A percentile compares a stretch with the other conserved stretches of the same genome.
phyloP scores from a whole-genome alignment of 1,139 yeast genomes.

The Suhomyces atakaporum region DNA sequence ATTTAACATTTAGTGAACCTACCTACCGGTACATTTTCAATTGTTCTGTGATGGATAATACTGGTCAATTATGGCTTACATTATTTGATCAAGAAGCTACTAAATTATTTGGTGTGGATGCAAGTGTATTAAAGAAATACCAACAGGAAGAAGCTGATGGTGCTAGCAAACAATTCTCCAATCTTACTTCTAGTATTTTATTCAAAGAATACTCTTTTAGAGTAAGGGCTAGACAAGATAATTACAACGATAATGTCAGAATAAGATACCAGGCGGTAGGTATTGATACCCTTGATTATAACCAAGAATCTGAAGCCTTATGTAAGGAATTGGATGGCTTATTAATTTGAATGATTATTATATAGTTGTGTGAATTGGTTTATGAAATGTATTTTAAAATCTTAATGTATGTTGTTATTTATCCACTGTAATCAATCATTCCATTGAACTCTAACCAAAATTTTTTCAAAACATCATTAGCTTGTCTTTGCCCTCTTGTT shows the following conservation, averaged over 20 bases:
- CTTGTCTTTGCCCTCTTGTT: slow-evolving; percentile 66
- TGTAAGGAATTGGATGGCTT: slow-evolving; percentile 50
- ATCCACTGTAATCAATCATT: slow-evolving; percentile 41
- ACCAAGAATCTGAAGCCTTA: slow-evolving; percentile 63
- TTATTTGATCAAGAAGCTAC: slow-evolving; percentile 84
- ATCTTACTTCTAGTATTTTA: slow-evolving; percentile 52
- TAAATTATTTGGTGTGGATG: slow-evolving; percentile 65
- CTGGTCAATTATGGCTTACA: slow-evolving; percentile 87
- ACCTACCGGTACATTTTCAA: slow-evolving; percentile 77
- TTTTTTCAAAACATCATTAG: slow-evolving; percentile 55
- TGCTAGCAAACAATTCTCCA: slow-evolving; percentile 49
- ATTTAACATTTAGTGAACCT: slow-evolving; percentile 66
- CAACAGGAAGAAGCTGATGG: slow-evolving; percentile 40
- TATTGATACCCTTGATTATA: slow-evolving; percentile 57
- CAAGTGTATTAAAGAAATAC: slow-evolving; percentile 61
- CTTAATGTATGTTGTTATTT: slow-evolving; percentile 6
- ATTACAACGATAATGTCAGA: slow-evolving; percentile 75
- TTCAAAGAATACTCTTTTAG: slow-evolving; percentile 79
- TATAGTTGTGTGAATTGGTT: background rate
- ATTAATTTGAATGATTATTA: slow-evolving; percentile 23
- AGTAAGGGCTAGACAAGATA: slow-evolving; percentile 80
- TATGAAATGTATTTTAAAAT: slow-evolving; percentile 6
- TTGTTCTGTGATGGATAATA: slow-evolving; percentile 69
- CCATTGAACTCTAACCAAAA: slow-evolving; percentile 66
- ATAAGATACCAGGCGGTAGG: slow-evolving; percentile 71